Percentiles rank a stretch among this genome's conserved stretches.
These are phyloP conservation scores for Aspergillus bridgeri DNA, from an alignment of 495 filamentous ascomycete species.

Conservation along the genomic window DNA sequence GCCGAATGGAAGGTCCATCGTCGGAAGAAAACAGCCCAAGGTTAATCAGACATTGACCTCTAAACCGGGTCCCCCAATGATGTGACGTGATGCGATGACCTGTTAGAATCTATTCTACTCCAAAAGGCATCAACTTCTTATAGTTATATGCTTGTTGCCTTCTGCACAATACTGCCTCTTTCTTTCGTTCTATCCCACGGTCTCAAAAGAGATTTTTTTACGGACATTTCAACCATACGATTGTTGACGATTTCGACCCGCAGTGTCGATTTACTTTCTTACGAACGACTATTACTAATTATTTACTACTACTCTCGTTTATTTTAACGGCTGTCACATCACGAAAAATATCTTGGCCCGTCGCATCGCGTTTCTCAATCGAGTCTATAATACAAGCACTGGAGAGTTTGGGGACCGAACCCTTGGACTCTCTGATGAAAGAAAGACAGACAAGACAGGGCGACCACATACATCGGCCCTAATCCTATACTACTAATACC, in stretches of 20 bases:
- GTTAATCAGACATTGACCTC: neutral
- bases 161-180: slow-evolving; percentile 8
- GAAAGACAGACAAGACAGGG: neutral
- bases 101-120: neutral
- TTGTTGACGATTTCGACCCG: slow-evolving; percentile 4
- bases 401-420: neutral
- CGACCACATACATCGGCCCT: neutral
- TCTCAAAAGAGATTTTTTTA: neutral
- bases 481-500: neutral
- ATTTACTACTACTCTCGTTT: neutral
- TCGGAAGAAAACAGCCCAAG: slow-evolving; percentile 39
- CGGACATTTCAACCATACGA: neutral
- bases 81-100: slow-evolving; percentile 11
- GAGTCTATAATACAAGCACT: neutral
- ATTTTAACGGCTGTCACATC: slow-evolving; percentile 6
- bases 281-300: neutral
- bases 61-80: neutral
- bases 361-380: neutral
- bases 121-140: neutral
- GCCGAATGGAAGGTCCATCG: slow-evolving; percentile 81
- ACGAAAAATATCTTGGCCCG: neutral
- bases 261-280: neutral
- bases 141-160: neutral
- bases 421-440: neutral
- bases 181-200: slow-evolving; percentile 20